Conservation (phyloP, 169 alveolate genomes). For the Plasmodium fragile region DNA sequence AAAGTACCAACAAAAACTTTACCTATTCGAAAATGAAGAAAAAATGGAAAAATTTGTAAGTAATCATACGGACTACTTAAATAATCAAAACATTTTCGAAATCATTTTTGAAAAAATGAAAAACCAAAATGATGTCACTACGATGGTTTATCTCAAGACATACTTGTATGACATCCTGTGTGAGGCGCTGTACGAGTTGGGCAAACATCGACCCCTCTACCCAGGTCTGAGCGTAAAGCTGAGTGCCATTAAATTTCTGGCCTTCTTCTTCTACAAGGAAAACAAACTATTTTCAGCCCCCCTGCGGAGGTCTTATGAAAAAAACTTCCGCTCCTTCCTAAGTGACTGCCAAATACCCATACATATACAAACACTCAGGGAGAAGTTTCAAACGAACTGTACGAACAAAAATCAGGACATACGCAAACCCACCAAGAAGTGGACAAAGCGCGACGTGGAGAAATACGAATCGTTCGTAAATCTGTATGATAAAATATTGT, state of each 20-base stretch:
- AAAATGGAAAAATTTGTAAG: conserved; percentile 45
- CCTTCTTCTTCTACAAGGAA: conserved; percentile 67
- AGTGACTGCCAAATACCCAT: conserved; percentile 72
- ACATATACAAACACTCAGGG: conserved; percentile 25
- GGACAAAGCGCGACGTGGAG: conserved; percentile 69
- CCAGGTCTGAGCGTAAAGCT: conserved; percentile 50
- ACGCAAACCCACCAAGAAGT: conserved; percentile 35
- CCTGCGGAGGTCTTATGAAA: conserved; percentile 33
- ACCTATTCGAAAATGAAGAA: conserved; percentile 46
- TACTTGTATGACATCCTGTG: conserved; percentile 66
- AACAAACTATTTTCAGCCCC: conserved; percentile 54
- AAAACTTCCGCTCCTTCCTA: conserved; percentile 32
- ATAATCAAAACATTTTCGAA: conserved; percentile 55
- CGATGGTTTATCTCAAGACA: conserved; percentile 63
- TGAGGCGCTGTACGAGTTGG: conserved; percentile 41
- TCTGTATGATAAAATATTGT: conserved; percentile 39
- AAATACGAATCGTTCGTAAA: conserved; percentile 28
- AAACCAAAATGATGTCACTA: conserved; percentile 57
- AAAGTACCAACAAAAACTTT: conserved; percentile 51
- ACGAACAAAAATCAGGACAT: conserved; percentile 24
- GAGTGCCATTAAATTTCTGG: conserved; percentile 71
- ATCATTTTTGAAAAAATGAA: conserved; percentile 51
- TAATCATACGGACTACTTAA: conserved; percentile 32
- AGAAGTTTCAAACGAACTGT: conserved; percentile 37
- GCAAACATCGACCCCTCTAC: conserved; percentile 55